Base-by-base conservation (phyloP, 495 filamentous ascomycete genomes). In the Collariella sp. region DNA sequence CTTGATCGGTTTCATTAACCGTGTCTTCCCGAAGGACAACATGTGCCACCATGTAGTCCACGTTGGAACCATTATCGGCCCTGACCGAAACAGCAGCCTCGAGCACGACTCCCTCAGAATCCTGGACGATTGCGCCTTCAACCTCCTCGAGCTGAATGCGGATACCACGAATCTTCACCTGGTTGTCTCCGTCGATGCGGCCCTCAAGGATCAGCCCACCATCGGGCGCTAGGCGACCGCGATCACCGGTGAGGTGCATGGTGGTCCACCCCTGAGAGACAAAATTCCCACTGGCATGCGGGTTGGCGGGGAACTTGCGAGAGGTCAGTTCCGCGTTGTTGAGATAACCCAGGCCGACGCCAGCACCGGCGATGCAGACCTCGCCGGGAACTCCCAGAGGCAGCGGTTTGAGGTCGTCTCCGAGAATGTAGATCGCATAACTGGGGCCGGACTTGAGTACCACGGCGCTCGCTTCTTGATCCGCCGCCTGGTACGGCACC, bases 91-190 rank as follows among this genome's bases (percentile, higher is more conserved):
- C 76, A 3, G 72, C 64, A 0, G 57, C 75, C 24, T 72, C 62
- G 1, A 4, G 23, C 0, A 78, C 11, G 0, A 19, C 29, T 1
- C 67, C 69, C 0, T 61, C 46, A 1, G 68, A 54, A 0, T 58
- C 44, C 1, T 50, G 10, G 3, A 77, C 2, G 0, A 79, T 62
- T 9, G 56, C 53, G 2, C 15, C 19, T 55, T 79, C 77, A 6
- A 82, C 65, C 12, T 83, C 79, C 13, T 65, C 46, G 0, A 83
- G 52, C 5, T 83, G 77, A 10, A 81, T 71, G 0, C 79, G 76
- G 7, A 79, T 47, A 0, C 80, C 80, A 0, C 72, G 62, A 3
- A 83, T 36, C 52, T 83, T 82, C 36, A 80, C 56, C 56, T 79
- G 74, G 6, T 68, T 74, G 51, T 77, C 74, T 5, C 75, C 76